These are phyloP conservation scores for Lactarius hengduanensis DNA, from an alignment of 768 basidiomycete genomes.

Conservation along the genomic window DNA sequence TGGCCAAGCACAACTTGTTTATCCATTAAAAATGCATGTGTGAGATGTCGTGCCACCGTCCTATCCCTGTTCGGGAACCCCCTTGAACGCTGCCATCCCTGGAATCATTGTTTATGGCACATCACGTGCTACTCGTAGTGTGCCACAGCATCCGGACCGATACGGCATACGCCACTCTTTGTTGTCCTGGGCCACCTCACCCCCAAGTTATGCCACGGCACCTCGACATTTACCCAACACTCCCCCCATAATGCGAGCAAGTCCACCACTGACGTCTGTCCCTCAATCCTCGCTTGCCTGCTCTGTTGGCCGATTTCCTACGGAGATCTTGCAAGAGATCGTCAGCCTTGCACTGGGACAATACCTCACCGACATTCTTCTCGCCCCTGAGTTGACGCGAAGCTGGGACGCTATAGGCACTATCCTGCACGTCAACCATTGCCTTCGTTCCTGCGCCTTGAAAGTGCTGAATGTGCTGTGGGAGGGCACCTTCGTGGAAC, in stretches of 20 bases:
- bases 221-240: background rate
- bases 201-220: conserved; percentile 2
- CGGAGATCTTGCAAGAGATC: conserved; percentile 14
- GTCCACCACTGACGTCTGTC: background rate
- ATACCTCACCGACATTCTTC: conserved; percentile 16
- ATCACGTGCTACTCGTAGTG: background rate
- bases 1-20: too few relatives aligned
- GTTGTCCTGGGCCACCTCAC: background rate
- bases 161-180: background rate
- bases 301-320: conserved; percentile 1
- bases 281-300: background rate
- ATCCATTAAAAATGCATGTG: too few relatives aligned
- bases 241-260: background rate
- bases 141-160: background rate
- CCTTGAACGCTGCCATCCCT: too few relatives aligned
- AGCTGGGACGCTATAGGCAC: conserved; percentile 12
- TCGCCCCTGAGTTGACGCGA: conserved; percentile 7
- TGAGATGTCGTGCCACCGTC: too few relatives aligned
- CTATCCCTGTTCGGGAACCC: too few relatives aligned
- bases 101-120: too few relatives aligned
- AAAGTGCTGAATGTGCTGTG: conserved; percentile 3
- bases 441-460: conserved; percentile 12
- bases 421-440: conserved; percentile 10
- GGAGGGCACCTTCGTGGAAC: conserved; percentile 13
- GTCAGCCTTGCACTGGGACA: conserved; percentile 10